Evolutionary conservation across 768 basidiomycete species (phyloP), one percentile per base, ranked within the genome.

Genomic region (Agrocybe pediades): DNA sequence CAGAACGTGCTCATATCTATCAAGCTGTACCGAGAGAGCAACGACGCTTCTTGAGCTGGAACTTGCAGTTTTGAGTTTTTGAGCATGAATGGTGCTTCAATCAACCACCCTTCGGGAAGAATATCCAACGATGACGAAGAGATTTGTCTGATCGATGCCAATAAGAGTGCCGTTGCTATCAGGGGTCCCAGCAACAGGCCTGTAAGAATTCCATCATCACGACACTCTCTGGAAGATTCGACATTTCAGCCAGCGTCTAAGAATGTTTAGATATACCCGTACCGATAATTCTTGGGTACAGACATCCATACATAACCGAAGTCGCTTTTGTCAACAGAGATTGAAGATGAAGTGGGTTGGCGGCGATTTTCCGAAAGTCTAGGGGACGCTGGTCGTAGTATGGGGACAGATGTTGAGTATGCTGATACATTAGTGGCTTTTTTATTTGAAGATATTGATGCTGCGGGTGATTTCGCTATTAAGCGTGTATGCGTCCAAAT

Each of bases 261-360:
- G 41, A 7, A 46, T 25, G 23, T n/a, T 8, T 50, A 46, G 23
- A 20, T 5, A 24, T n/a, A 46, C 36, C 62, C 73, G 39, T 58
- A 88, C 90, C 91, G 78, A 65, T 90, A 94, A 63, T 94, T 92
- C 69, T 92, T 91, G 0, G 89, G 87, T 4, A 92, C 90, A 15
- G 91, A 88, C 92, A 94, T 93, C 90, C 90, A 94, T 21, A 93
- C 79, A 63, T 85, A 89, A 27, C 86, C 85, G 51, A 85, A 83
- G 62, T 83, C 80, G 20, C 73, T 71, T 69, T 79, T 83, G 55
- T 71, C 72, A 46, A 61, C 60, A 24, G 62, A 54, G 25, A 61
- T 49, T 23, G 67, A 65, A 47, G 54, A 41, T 62, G 62, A 46
- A 79, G 82, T 63, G 69, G 80, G 41, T 79, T 80, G 48, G 23